A percentile compares a stretch with the other conserved stretches of the same genome.
These are phyloP conservation scores for Linnemannia elongata DNA, from an alignment of 192 early-diverging fungal species.

Conservation along the genomic window DNA sequence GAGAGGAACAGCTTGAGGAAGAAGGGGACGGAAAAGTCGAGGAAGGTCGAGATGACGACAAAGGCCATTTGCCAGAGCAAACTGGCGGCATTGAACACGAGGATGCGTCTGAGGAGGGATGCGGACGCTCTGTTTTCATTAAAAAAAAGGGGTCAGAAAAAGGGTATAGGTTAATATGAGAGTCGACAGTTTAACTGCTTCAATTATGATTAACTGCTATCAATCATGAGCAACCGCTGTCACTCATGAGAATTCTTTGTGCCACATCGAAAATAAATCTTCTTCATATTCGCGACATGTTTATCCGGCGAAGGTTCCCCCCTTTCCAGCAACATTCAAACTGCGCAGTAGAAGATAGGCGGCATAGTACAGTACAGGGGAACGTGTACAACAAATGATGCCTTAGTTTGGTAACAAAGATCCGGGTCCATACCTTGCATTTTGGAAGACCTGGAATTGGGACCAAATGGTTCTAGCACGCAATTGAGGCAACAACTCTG, in stretches of 20 bases:
- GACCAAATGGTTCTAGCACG: conserved; percentile 56
- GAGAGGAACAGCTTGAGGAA: conserved; percentile 70
- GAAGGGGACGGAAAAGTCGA: conserved; percentile 65
- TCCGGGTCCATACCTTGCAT: conserved; percentile 14
- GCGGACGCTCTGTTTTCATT: conserved; percentile 14
- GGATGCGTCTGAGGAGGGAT: conserved; percentile 43
- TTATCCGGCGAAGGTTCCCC: neutral
- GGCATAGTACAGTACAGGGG: neutral
- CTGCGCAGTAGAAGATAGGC: neutral
- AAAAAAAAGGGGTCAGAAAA: neutral
- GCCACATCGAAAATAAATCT: neutral
- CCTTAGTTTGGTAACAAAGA: neutral
- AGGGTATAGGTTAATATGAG: neutral
- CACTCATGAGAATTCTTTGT: neutral
- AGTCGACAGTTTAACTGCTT: neutral
- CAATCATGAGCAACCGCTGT: too few relatives aligned
- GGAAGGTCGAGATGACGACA: conserved; percentile 69
- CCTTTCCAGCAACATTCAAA: neutral
- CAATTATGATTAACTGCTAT: too few relatives aligned
- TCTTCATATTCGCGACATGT: neutral
- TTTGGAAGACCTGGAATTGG: conserved; percentile 42
- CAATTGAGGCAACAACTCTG: conserved; percentile 42
- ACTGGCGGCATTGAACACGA: conserved; percentile 45
- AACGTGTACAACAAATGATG: conserved; percentile 1
- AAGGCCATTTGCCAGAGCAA: conserved; percentile 72